phyloP scores from a whole-genome alignment of 192 early-diverging fungal genomes.

The Pilaira anomala region DNA sequence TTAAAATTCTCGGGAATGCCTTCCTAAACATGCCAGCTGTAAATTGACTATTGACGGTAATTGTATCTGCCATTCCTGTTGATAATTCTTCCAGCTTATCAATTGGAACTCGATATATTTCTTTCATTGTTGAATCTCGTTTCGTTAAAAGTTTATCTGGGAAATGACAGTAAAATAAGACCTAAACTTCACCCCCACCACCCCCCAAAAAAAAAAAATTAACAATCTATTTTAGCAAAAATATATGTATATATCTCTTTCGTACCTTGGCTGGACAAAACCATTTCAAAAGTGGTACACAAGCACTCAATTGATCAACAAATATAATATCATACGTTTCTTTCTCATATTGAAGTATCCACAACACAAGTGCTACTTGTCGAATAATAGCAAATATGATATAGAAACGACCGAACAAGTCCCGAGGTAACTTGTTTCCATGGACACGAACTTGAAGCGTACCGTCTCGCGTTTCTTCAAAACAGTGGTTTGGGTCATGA shows the following conservation, averaged over 20 bases:
- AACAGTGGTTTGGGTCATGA: conserved; percentile 85
- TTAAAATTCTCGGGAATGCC: conserved; percentile 66
- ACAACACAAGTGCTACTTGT: conserved; percentile 61
- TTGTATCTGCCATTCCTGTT: conserved; percentile 84
- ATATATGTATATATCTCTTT: neutral
- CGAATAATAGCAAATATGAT: conserved; percentile 83
- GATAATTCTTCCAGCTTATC: conserved; percentile 84
- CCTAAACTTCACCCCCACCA: no score
- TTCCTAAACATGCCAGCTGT: conserved; percentile 69
- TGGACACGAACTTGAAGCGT: conserved; percentile 71
- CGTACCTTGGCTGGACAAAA: conserved; percentile 57
- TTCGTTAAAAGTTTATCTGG: conserved; percentile 83
- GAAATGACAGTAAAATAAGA: conserved; percentile 97
- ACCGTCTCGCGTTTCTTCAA: conserved; percentile 88
- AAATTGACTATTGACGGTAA: conserved; percentile 93
- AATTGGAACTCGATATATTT: conserved; percentile 75
- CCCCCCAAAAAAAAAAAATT: neutral
- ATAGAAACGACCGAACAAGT: conserved; percentile 68
- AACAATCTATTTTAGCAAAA: neutral
- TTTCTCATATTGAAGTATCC: conserved; percentile 41
- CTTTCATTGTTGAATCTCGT: conserved; percentile 58
- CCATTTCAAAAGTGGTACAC: conserved; percentile 75
- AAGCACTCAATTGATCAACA: conserved; percentile 85
- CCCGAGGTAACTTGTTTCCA: conserved; percentile 73
- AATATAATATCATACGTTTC: conserved; percentile 72